These are phyloP conservation scores for Exophiala viscosa DNA, from an alignment of 2,329 filamentous ascomycete species.

Conservation along the genomic window DNA sequence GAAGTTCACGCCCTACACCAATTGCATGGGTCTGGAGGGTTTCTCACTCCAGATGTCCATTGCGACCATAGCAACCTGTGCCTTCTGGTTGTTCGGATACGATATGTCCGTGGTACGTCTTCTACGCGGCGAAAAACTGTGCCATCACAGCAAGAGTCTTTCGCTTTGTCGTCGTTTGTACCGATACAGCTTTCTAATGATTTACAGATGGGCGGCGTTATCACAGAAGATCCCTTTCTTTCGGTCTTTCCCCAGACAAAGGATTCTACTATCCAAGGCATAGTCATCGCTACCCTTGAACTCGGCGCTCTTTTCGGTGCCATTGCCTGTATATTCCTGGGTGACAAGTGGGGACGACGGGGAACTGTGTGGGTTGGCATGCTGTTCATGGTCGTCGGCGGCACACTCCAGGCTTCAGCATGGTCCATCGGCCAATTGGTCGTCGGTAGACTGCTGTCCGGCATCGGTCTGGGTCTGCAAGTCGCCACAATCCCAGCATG, in stretches of 20 bases:
- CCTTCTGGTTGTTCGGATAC: slow-evolving; percentile 28
- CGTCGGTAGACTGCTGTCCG: slow-evolving; percentile 49
- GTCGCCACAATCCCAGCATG: slow-evolving; percentile 39
- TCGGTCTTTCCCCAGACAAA: neutral
- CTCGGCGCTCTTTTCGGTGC: slow-evolving; percentile 33
- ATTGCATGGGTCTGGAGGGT: slow-evolving; percentile 5
- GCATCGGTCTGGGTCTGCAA: slow-evolving; percentile 30
- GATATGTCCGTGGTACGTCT: slow-evolving; percentile 26
- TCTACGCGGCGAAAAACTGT: no score
- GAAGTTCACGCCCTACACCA: slow-evolving; percentile 12
- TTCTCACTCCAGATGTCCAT: slow-evolving; percentile 10
- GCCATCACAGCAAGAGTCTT: slow-evolving; percentile 24
- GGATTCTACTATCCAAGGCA: slow-evolving; percentile 8
- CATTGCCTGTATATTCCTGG: slow-evolving; percentile 48
- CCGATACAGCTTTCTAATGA: no score
- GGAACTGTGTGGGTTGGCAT: slow-evolving; percentile 38
- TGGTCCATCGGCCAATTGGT: slow-evolving; percentile 40
- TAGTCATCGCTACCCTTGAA: slow-evolving; percentile 5
- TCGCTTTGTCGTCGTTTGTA: no score
- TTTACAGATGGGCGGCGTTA: no score
- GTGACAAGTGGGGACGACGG: slow-evolving; percentile 48
- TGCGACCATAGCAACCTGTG: slow-evolving; percentile 21
- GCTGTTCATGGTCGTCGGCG: slow-evolving; percentile 43
- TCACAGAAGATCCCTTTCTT: no score
- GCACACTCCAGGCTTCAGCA: slow-evolving; percentile 40